These are phyloP conservation scores for Keithomyces neogunnii DNA, from an alignment of 2,329 filamentous ascomycete genomes.

Conservation along the genomic window DNA sequence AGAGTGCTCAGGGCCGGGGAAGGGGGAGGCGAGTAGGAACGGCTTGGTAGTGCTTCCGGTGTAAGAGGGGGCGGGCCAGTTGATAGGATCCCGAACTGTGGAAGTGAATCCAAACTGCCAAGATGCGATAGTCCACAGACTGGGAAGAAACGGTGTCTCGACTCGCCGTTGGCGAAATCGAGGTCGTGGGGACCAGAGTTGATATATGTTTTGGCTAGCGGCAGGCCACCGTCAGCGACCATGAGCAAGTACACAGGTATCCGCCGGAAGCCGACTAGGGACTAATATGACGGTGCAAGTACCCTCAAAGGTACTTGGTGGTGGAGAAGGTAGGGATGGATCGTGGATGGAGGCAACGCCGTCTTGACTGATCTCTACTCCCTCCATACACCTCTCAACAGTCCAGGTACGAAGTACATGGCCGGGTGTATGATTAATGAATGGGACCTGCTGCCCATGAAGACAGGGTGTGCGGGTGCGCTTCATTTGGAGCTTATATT, in stretches of 20 bases:
- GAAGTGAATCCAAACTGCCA: background rate
- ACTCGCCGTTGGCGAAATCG: background rate
- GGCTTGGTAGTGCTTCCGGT: background rate
- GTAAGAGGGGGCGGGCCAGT: background rate
- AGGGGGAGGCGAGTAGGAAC: background rate
- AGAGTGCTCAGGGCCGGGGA: background rate
- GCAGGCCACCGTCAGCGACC: background rate
- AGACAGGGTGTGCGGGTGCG: background rate
- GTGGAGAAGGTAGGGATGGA: slow-evolving; percentile 10
- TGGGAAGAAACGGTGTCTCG: background rate
- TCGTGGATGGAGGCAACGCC: slow-evolving; percentile 8
- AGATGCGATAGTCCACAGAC: background rate
- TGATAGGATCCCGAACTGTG: slow-evolving; percentile 4
- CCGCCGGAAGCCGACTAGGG: slow-evolving; percentile 10
- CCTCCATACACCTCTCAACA: slow-evolving; percentile 1
- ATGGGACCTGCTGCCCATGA: background rate
- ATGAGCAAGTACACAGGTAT: slow-evolving; percentile 3
- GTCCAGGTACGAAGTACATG: background rate
- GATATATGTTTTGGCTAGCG: slow-evolving; percentile 7
- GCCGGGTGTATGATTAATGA: slow-evolving; percentile 3
- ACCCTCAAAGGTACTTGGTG: slow-evolving; percentile 9
- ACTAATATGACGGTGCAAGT: slow-evolving; percentile 4
- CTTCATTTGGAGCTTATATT: too few relatives aligned
- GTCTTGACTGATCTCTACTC: slow-evolving; percentile 2
- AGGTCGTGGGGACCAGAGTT: slow-evolving; percentile 3